A percentile compares a stretch with the other conserved stretches of the same genome.
phyloP scores from a whole-genome alignment of 768 basidiomycete genomes.

The Pleurotus djamor region DNA sequence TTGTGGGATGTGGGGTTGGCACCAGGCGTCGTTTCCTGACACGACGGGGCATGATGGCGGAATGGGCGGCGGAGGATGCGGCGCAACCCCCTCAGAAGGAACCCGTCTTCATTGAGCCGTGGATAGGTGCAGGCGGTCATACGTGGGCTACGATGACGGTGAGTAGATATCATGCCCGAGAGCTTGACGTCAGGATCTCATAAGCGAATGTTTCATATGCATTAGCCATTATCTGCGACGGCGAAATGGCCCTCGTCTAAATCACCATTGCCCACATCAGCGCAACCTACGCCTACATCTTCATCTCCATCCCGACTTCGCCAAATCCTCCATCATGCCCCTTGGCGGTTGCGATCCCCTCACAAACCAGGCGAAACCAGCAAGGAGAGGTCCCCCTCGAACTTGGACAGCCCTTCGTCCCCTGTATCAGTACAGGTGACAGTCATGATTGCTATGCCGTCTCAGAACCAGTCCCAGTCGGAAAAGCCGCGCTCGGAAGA shows the following conservation, averaged over 20 bases:
- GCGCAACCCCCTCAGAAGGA: conserved; percentile 14
- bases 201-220: no score
- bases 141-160: conserved; percentile 19
- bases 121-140: conserved; percentile 7
- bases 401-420: not conserved
- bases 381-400: not conserved
- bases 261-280: conserved; percentile 7
- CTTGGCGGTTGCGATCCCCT: not conserved
- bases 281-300: conserved; percentile 1
- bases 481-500: not conserved
- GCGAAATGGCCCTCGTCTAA: conserved; percentile 10
- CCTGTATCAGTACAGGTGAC: conserved; percentile 33
- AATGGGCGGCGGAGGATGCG: conserved; percentile 11
- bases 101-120: conserved; percentile 13
- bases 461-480: conserved; percentile 8
- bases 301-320: not conserved
- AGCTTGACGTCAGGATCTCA: no score
- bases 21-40: conserved; percentile 37
- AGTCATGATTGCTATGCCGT: conserved; percentile 48
- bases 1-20: conserved; percentile 48
- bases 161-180: not conserved
- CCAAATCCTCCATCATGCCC: not conserved
- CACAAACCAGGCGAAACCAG: not conserved
- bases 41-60: conserved; percentile 18
- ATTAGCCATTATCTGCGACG: conserved; percentile 20